phyloP scores from a whole-genome alignment of 441 rosid genomes.

The Jatropha multifida region DNA sequence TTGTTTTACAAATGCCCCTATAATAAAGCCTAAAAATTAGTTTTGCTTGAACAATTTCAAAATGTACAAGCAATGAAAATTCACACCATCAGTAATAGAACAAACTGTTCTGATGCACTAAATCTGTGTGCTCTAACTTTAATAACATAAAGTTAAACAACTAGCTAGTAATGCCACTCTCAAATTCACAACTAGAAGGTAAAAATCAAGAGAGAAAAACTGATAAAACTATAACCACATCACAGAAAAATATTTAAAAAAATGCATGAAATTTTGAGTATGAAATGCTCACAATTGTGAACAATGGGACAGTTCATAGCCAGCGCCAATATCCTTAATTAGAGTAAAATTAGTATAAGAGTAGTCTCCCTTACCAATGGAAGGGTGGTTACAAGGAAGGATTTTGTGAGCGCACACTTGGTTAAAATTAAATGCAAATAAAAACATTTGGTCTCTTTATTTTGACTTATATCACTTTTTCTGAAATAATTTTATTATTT shows the following conservation, averaged over 20 bases:
- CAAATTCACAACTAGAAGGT: neutral
- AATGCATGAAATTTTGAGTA: neutral
- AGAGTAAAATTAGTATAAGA: neutral
- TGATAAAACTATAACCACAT: neutral
- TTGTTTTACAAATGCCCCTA: neutral
- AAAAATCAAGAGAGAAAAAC: neutral
- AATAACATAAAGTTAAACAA: neutral
- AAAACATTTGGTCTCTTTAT: neutral
- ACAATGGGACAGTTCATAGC: neutral
- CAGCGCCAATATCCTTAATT: neutral
- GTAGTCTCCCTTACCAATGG: neutral
- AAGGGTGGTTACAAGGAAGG: neutral
- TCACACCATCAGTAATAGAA: neutral
- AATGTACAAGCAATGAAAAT: neutral
- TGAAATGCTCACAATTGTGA: neutral
- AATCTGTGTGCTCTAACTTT: neutral
- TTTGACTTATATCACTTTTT: neutral
- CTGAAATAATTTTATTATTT: neutral
- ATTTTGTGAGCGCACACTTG: neutral
- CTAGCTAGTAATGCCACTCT: neutral
- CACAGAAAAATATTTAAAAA: neutral
- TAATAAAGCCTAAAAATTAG: neutral
- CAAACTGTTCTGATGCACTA: neutral
- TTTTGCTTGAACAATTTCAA: neutral
- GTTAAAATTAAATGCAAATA: neutral